Conservation (phyloP, 2,329 filamentous ascomycete species). For the Waltergamsia citrina region DNA sequence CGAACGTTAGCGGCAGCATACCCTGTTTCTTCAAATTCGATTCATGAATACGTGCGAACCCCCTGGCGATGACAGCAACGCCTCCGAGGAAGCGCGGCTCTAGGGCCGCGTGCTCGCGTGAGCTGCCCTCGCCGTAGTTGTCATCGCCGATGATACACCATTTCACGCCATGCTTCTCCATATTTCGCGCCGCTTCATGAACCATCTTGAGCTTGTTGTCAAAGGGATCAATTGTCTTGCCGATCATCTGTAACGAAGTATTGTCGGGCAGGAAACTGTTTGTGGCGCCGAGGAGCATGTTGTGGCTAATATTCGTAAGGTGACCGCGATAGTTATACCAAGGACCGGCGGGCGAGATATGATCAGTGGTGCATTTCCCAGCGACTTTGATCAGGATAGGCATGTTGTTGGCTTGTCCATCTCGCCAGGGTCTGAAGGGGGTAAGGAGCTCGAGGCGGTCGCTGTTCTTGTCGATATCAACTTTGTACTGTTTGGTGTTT, state of each 20-base stretch:
- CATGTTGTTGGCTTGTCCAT: conserved; percentile 12
- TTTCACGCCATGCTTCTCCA: conserved; percentile 10
- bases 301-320: conserved; percentile 26
- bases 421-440: conserved; percentile 16
- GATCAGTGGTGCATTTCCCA: conserved; percentile 28
- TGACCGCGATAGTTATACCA: conserved; percentile 28
- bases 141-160: conserved; percentile 23
- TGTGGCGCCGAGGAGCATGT: conserved; percentile 21
- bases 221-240: conserved; percentile 14
- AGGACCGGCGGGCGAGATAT: conserved; percentile 25
- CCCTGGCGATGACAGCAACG: conserved; percentile 70
- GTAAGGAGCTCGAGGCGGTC: conserved; percentile 18
- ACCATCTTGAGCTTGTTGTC: conserved; percentile 10
- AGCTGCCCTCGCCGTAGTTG: conserved; percentile 77
- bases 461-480: conserved; percentile 15
- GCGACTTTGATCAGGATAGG: conserved; percentile 20
- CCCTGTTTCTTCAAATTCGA: conserved; percentile 86
- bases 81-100: conserved; percentile 79
- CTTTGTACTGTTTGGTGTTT: conserved; percentile 10
- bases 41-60: conserved; percentile 85
- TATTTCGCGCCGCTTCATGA: conserved; percentile 14
- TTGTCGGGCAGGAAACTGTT: conserved; percentile 17
- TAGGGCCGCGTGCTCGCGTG: conserved; percentile 79
- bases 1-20: conserved; percentile 50
- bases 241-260: conserved; percentile 12